A percentile compares a stretch with the other conserved stretches of the same genome.
Evolutionary conservation across 2,329 filamentous ascomycete genomes (phyloP).

Genomic region (Xylariaceae sp.): DNA sequence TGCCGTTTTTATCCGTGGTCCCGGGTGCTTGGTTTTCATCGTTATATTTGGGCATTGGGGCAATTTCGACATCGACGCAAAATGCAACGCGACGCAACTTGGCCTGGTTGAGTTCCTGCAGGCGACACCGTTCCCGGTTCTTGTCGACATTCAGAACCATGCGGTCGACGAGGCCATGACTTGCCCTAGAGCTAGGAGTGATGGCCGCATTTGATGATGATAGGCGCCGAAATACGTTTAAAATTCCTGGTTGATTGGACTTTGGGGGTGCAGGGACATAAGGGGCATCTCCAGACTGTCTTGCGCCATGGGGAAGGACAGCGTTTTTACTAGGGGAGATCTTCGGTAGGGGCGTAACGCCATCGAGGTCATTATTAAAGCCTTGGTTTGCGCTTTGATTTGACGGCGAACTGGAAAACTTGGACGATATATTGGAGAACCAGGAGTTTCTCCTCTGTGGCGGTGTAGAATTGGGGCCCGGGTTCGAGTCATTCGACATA

Average conservation of each 20-base stretch:
- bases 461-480: constrained; percentile 29
- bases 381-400: constrained; percentile 16
- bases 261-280: constrained; percentile 73
- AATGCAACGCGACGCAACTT: constrained; percentile 88
- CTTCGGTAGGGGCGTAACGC: constrained; percentile 45
- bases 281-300: constrained; percentile 55
- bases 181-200: constrained; percentile 44
- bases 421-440: constrained; percentile 90
- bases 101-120: constrained; percentile 71
- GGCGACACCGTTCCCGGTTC: constrained; percentile 69
- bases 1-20: constrained; percentile 50
- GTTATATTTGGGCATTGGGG: constrained; percentile 72
- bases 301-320: constrained; percentile 52
- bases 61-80: constrained; percentile 95
- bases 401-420: constrained; percentile 64
- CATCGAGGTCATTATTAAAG: constrained; percentile 26
- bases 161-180: constrained; percentile 71
- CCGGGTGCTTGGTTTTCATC: constrained; percentile 51
- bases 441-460: constrained; percentile 68
- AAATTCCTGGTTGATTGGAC: constrained; percentile 61
- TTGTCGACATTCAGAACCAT: constrained; percentile 79
- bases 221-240: constrained; percentile 76
- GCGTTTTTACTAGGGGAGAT: constrained; percentile 51
- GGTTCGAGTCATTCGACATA: constrained; percentile 29
- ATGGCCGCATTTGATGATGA: constrained; percentile 59